phyloP scores from a whole-genome alignment of 345 rosid species.

The Corymbia maculata region DNA sequence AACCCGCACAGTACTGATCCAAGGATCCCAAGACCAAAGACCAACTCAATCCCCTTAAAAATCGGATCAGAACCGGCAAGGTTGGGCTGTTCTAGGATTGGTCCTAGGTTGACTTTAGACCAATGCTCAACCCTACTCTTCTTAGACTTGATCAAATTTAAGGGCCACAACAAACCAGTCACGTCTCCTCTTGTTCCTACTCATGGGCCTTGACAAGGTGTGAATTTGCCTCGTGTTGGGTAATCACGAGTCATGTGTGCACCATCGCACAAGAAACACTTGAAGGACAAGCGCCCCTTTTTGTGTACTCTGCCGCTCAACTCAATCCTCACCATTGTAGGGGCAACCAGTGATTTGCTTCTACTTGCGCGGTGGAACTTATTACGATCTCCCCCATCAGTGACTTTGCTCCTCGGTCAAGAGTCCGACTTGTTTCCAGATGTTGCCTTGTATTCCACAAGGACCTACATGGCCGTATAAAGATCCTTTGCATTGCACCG shows the following conservation, averaged over 20 bases:
- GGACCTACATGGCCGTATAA: neutral
- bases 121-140: too few species aligned
- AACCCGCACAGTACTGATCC: too few species aligned
- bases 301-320: too few species aligned
- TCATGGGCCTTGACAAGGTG: neutral
- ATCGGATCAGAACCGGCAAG: too few species aligned
- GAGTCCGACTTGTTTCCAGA: neutral
- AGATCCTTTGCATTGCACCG: neutral
- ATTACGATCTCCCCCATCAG: neutral
- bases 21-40: too few species aligned
- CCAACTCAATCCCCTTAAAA: too few species aligned
- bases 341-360: neutral
- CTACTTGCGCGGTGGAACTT: neutral
- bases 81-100: too few species aligned
- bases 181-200: neutral
- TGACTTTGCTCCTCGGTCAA: neutral
- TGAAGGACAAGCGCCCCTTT: too few species aligned
- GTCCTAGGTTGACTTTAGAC: too few species aligned
- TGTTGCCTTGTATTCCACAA: neutral
- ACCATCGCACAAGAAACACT: too few species aligned
- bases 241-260: neutral
- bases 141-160: neutral
- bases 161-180: neutral
- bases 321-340: neutral
- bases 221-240: neutral